Base-by-base conservation (phyloP, 2,329 filamentous ascomycete species). In the Ophiostoma sp. region DNA sequence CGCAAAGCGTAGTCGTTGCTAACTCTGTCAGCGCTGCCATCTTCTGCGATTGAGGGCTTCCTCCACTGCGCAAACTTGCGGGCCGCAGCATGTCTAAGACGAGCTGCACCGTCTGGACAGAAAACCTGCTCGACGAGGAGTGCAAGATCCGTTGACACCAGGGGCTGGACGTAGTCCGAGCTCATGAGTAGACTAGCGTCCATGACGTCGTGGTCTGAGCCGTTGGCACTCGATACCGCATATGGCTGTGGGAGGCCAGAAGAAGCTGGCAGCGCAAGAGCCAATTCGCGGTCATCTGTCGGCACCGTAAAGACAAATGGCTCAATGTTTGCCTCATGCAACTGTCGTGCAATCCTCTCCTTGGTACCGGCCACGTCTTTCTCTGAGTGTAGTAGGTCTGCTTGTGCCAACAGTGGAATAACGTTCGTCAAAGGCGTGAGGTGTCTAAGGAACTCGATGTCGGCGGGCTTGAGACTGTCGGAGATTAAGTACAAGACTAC, bases 131-230 rank as follows among this genome's bases (percentile, higher is more conserved):
- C 81, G n/a, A 96, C 85, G 0, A 98, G 81, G 8, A 80, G 77
- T 5, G 77, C 74, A 2, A 98, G 84, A 58, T 98, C 93, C 8
- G 92, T 95, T 0, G 85, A 78, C 3, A 91, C 79, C 4, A 97
- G 82, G 0, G 94, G 94, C 70, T 92, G 89, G 14, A 95, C 81
- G 75, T 97, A 98, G 74, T 95, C 91, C 0, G 93, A 89, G 68
- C 89, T 93, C 94, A 98, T 98, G 18, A 98, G 83, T 0, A 96
- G 82, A 74, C 92, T 97, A 18, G 93, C 94, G 76, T 98, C 94
- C 89, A 98, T 96, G 60, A 84, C 87, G 52, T 97, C 92, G 70
- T 87, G 80, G 74, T 97, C 92, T 36, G 85, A 85, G 1, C 84
- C 86, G 38, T 85, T 82, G 12, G 85, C 85, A 27, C 90, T 95